Conservation (phyloP, 73 alveolate species). For the Uronychia binucleata region DNA sequence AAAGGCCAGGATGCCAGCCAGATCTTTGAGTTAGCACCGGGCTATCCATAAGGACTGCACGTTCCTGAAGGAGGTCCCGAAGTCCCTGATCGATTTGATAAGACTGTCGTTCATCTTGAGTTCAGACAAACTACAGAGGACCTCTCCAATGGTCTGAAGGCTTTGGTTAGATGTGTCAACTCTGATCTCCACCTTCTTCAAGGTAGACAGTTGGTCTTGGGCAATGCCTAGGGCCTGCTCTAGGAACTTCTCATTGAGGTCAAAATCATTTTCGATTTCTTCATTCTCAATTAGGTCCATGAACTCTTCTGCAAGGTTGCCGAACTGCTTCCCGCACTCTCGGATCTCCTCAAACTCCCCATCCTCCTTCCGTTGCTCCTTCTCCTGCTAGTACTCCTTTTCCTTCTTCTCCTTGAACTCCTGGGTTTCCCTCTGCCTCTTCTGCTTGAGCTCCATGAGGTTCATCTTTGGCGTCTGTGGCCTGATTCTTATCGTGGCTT, state of each 20-base stretch:
- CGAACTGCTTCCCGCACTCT: constrained; percentile 14
- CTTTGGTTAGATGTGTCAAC: constrained; percentile 46
- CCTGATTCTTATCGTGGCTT: constrained; percentile 32
- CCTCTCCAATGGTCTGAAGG: constrained; percentile 44
- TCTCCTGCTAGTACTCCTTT: not conserved
- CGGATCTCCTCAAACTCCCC: constrained; percentile 8
- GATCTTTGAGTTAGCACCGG: constrained; percentile 50
- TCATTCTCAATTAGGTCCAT: constrained; percentile 26
- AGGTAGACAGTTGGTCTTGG: constrained; percentile 27
- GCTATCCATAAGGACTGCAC: constrained; percentile 33
- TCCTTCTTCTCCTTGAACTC: constrained; percentile 4
- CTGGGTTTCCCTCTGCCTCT: not conserved
- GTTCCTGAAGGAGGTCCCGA: constrained; percentile 44
- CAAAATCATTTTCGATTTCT: constrained; percentile 32
- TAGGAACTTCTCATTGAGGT: constrained; percentile 47
- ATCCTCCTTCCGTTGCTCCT: constrained; percentile 1
- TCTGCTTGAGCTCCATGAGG: constrained; percentile 20
- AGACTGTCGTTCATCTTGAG: constrained; percentile 48
- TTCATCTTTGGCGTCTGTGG: constrained; percentile 58
- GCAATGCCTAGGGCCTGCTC: constrained; percentile 22
- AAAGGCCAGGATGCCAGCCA: constrained; percentile 53
- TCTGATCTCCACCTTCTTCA: constrained; percentile 46
- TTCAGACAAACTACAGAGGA: constrained; percentile 21
- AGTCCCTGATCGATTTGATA: constrained; percentile 45
- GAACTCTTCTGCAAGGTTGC: constrained; percentile 31